Conservation (phyloP, 2,329 filamentous ascomycete species). For the Penicillium italicum region DNA sequence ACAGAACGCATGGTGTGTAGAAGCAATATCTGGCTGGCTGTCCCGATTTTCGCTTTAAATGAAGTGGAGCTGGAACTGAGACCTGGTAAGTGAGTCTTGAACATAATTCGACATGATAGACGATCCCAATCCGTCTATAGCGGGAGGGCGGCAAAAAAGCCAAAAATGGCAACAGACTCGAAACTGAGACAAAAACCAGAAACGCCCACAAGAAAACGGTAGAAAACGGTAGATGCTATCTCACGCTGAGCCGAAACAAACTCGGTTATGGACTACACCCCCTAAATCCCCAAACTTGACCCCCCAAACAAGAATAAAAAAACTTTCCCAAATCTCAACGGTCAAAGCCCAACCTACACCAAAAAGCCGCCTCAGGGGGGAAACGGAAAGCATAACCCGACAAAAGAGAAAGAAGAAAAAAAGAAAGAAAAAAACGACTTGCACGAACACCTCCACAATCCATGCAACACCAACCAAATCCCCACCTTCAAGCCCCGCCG, state of each 20-base stretch:
- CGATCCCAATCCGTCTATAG: neutral
- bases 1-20: neutral
- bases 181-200: neutral
- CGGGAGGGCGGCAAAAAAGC: neutral
- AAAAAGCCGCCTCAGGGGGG: neutral
- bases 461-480: conserved; percentile 2
- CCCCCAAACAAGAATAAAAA: neutral
- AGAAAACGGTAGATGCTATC: neutral
- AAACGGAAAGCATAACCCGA: conserved; percentile 1
- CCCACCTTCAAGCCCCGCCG: conserved; percentile 17
- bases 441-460: conserved; percentile 7
- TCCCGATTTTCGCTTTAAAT: neutral
- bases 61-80: neutral
- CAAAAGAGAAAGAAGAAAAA: neutral
- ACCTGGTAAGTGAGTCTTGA: neutral
- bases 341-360: neutral
- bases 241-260: neutral
- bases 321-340: neutral
- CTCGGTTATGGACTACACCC: neutral
- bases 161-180: neutral
- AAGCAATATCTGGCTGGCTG: neutral
- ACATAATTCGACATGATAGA: neutral
- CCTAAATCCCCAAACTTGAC: neutral
- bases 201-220: neutral
- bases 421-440: neutral